Evolutionary conservation across 139 green algal species (phyloP).

Genomic region (Mychonastes homosphaera): DNA sequence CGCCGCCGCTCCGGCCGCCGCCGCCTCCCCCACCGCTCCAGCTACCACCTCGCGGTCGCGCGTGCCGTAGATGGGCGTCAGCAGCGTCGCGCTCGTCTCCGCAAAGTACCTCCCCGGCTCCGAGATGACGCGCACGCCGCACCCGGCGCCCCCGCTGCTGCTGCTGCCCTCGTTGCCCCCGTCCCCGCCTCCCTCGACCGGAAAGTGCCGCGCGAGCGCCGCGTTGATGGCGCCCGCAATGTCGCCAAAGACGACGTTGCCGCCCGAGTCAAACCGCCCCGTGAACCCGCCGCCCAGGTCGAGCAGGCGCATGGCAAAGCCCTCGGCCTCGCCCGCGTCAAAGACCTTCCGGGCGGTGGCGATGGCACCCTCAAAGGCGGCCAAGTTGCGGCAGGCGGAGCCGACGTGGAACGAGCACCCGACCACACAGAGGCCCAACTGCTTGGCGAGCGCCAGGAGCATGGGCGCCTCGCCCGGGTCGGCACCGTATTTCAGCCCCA

Average conservation of each 20-base stretch:
- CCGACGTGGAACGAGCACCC: conserved; percentile 95
- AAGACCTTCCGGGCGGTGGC: conserved; percentile 29
- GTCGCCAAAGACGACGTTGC: conserved; percentile 37
- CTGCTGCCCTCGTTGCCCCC: neutral
- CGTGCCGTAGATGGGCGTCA: conserved; percentile 65
- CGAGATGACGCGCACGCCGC: conserved; percentile 68
- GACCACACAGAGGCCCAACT: conserved; percentile 35
- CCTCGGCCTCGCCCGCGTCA: conserved; percentile 22
- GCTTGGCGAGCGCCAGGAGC: conserved; percentile 22
- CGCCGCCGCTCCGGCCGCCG: no score
- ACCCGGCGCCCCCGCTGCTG: neutral
- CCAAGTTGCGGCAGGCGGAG: conserved; percentile 58
- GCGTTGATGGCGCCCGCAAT: conserved; percentile 46
- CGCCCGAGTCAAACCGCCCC: conserved; percentile 33
- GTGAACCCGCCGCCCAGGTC: conserved; percentile 47
- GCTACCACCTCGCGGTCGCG: conserved; percentile 33
- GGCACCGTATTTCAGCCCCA: conserved; percentile 38
- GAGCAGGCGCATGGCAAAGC: conserved; percentile 35
- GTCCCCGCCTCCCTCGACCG: conserved; percentile 15
- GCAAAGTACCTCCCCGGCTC: conserved; percentile 96
- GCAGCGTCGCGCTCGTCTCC: conserved; percentile 65
- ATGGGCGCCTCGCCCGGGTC: conserved; percentile 17
- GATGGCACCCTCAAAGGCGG: conserved; percentile 64
- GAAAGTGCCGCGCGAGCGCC: conserved; percentile 74
- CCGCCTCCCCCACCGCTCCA: neutral